Evolutionary conservation across 257 asterid genomes (phyloP).

Genomic region (Lycium ferocissimum): DNA sequence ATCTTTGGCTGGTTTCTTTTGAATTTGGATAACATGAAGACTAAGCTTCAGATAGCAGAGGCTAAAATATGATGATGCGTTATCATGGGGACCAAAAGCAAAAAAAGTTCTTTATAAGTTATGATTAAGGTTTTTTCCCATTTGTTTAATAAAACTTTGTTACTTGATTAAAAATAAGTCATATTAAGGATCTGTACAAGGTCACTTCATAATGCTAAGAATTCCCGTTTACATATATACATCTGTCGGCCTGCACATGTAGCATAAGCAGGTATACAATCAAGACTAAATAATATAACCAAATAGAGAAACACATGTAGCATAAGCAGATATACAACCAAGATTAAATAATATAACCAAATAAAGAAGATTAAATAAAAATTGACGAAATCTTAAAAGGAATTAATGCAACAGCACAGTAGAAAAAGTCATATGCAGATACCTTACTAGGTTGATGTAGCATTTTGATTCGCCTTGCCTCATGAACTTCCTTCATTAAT

Average conservation of each 20-base stretch:
- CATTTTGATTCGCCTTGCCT: slow-evolving; percentile 95
- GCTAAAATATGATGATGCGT: background rate
- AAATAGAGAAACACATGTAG: background rate
- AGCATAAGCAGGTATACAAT: background rate
- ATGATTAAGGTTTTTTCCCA: background rate
- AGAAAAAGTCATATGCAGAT: slow-evolving; percentile 32
- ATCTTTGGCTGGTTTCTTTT: slow-evolving; percentile 8
- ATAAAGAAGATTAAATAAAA: background rate
- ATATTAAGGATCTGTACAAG: background rate
- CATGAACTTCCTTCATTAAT: slow-evolving; percentile 93
- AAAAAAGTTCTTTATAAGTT: background rate
- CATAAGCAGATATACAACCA: background rate
- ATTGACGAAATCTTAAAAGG: background rate
- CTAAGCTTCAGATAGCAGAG: background rate
- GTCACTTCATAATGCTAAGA: background rate
- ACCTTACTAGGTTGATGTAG: slow-evolving; percentile 97
- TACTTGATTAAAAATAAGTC: background rate
- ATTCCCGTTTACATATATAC: background rate
- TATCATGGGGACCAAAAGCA: background rate
- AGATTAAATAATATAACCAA: background rate
- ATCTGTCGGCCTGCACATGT: background rate
- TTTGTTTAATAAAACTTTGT: background rate
- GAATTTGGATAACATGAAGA: background rate
- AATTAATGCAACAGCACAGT: background rate
- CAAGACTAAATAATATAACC: background rate